Conservation (phyloP, 2,329 filamentous ascomycete species). For the Aspergillus pseudoglaucus region DNA sequence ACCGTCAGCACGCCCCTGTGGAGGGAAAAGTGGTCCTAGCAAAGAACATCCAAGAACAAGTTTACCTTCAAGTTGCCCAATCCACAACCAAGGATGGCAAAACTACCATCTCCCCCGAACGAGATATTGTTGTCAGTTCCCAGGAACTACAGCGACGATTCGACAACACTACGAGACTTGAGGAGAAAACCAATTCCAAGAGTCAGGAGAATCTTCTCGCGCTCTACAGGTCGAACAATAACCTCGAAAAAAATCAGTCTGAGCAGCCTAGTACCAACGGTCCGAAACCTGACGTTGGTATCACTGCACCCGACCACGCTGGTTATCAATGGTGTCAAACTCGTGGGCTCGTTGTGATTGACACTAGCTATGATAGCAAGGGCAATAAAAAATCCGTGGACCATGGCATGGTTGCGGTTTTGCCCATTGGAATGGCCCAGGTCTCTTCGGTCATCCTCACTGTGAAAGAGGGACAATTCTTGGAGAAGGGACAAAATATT, state of each 20-base stretch:
- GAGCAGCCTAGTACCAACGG: neutral
- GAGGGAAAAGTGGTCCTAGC: constrained; percentile 2
- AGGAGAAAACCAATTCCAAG: neutral
- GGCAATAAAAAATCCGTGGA: constrained; percentile 3
- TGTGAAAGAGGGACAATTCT: constrained; percentile 9
- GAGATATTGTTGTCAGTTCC: neutral
- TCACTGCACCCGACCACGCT: constrained; percentile 28
- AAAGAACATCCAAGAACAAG: constrained; percentile 1
- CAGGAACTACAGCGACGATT: neutral
- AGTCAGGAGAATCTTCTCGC: neutral
- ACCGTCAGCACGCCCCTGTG: constrained; percentile 6
- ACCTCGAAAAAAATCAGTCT: neutral
- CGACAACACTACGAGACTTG: neutral
- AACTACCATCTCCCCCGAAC: neutral
- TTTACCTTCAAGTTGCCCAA: constrained; percentile 3
- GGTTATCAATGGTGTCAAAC: constrained; percentile 40
- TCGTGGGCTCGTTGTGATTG: constrained; percentile 32
- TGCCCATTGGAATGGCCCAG: constrained; percentile 42
- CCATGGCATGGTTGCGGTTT: constrained; percentile 35
- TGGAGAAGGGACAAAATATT: constrained; percentile 40
- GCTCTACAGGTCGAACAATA: neutral
- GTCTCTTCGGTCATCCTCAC: constrained; percentile 37
- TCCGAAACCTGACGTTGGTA: neutral
- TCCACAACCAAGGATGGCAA: neutral
- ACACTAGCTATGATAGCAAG: constrained; percentile 1